Base-by-base conservation (phyloP, 75 land plant species). In the Cryptomeria japonica region DNA sequence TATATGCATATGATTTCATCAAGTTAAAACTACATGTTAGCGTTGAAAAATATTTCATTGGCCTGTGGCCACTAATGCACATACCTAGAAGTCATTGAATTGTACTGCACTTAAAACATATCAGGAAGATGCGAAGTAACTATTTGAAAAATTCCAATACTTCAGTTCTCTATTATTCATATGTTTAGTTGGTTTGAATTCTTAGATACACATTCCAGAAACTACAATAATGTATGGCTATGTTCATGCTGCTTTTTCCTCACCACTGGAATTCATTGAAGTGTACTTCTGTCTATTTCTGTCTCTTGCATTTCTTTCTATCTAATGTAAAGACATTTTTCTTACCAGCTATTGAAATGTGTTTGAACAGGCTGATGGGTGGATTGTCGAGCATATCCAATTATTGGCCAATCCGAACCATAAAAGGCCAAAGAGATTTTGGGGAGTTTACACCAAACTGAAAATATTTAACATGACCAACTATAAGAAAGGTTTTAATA, bases 401-500 rank as follows among this genome's bases (percentile, higher is more conserved):
- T 93, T 98, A 47, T 89, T 98, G 84, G 94, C 94, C 15, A 98
- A 98, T 88, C 99, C 99, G 34, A 98, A 98, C 88, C 90, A 87
- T 83, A 90, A 95, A 5, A 91, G 99, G n/a, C 99, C 99, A 46
- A 91, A 90, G 86, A 93, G 99, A 68, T 98, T 98, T 89, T 98
- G 99, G 99, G 99, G 99, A 75, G 99, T 98, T 39, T 98, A 98
- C 88, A 98, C 99, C n/a, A 98, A 98, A 91, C 89, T 98, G 14
- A 98, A 97, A 85, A 98, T 98, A 85, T 98, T 98, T 87, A 97
- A 97, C 91, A 92, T 98, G 97, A 97, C 97, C 68, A 88, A 92
- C 64, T 98, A 98, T 87, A 92, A 93, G 86, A 97, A 97, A 92
- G 99, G 98, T 97, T 90, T 87, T 37, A 70, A 18, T 36, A 70